Conservation (phyloP, 2,329 filamentous ascomycete species). For the Penicillium brevicompactum region DNA sequence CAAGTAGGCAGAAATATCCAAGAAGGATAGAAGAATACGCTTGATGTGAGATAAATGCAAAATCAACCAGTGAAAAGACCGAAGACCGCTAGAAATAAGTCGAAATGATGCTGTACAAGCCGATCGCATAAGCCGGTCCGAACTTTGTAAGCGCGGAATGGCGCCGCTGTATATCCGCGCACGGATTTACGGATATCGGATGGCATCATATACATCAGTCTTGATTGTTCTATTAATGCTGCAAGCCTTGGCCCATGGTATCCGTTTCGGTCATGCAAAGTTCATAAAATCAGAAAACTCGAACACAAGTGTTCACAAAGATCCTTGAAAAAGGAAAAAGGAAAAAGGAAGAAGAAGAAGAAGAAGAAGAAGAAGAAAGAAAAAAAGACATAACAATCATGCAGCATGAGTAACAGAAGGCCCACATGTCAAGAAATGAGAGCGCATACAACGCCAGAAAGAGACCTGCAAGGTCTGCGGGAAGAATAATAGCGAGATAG, state of each 20-base stretch:
- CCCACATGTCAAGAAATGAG: background rate
- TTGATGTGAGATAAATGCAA: background rate
- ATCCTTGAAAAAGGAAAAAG: background rate
- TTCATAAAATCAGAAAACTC: background rate
- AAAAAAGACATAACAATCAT: constrained; percentile 10
- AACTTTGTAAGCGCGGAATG: constrained; percentile 29
- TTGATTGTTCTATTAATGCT: constrained; percentile 10
- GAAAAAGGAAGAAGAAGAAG: background rate
- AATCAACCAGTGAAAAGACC: background rate
- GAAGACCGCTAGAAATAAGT: background rate
- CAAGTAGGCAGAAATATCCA: background rate
- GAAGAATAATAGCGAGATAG: background rate
- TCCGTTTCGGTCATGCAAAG: constrained; percentile 16
- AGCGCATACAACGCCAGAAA: background rate
- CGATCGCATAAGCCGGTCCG: constrained; percentile 20
- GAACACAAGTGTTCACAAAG: too few relatives aligned
- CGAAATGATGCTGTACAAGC: constrained; percentile 8
- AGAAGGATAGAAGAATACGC: background rate
- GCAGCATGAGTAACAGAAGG: constrained; percentile 14
- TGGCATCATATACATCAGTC: background rate
- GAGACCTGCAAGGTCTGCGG: background rate
- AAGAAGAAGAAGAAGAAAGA: background rate
- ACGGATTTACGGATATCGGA: constrained; percentile 9
- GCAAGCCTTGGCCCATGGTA: constrained; percentile 2
- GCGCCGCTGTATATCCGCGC: constrained; percentile 12